Base-by-base conservation (phyloP, 306 rosid species). In the Pyrus betulifolia region DNA sequence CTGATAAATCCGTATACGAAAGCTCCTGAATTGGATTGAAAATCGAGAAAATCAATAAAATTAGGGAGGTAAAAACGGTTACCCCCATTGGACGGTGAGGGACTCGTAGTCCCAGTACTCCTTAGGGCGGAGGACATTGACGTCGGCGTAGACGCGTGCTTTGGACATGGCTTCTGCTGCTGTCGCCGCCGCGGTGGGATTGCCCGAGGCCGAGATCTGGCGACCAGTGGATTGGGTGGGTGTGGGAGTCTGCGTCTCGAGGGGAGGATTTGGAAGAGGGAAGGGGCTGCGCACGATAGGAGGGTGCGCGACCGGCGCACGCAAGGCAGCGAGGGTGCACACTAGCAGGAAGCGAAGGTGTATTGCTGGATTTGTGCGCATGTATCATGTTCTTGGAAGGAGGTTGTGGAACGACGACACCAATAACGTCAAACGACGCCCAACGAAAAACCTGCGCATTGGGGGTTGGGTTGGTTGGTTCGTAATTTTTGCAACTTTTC, bases 81-180 rank as follows among this genome's bases (percentile, higher is more conserved):
- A 93, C 98, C 98, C 96, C 98, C 95, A 93, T 46, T 93, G 96
- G 79, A 93, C 90, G 81, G 94, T 75, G 90, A 93, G 96, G 73
- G 98, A 86, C 79, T 93, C 98, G 83, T 93, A 93, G 65, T 93
- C 98, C 98, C 98, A 93, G 70, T 93, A 89, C 78, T 93, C 96
- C 69, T 91, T 93, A 52, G 98, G 98, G 75, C 93, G 98, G 57
- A 83, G 67, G 83, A 89, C 96, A 69, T 93, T 93, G 82, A 91
- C 74, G 38, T 93, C 96, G 49, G 95, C 55, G 82, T 93, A 93
- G 67, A 90, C 96, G 19, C 96, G 96, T 72, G 98, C 93, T 75
- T 91, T 90, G 55, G 98, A 90, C 95, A 93, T 93, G 79, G 64
- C 66, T 58, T 49, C 54, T 15, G 18, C 54, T 15, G 55, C 55